Evolutionary conservation across 768 basidiomycete genomes (phyloP).

Genomic region (Macrolepiota fuliginosa): DNA sequence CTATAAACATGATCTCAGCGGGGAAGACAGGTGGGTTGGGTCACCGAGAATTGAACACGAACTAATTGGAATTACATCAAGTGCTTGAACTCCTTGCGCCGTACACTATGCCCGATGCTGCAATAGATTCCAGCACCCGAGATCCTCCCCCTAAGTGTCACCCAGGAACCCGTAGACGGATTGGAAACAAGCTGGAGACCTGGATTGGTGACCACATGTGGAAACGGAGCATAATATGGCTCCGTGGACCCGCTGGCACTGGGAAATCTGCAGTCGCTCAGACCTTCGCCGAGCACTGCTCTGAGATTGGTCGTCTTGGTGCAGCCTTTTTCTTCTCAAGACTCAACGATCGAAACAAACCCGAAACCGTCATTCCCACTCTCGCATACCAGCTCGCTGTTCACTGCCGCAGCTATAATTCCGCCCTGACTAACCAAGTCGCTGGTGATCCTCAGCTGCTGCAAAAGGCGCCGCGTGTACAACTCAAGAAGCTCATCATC

Average conservation of each 20-base stretch:
- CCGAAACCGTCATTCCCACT: background rate
- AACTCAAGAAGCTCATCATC: background rate
- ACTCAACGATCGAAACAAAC: background rate
- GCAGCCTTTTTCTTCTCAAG: conserved; percentile 6
- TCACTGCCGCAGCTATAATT: background rate
- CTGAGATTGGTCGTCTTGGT: background rate
- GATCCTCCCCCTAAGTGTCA: background rate
- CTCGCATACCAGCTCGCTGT: background rate
- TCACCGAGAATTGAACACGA: background rate
- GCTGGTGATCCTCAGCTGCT: background rate
- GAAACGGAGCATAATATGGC: background rate
- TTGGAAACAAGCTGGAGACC: background rate
- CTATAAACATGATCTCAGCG: too few species aligned
- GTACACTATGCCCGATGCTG: background rate
- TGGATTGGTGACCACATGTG: background rate
- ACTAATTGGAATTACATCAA: background rate
- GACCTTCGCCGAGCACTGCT: background rate
- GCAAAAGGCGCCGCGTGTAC: too few species aligned
- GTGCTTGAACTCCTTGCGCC: background rate
- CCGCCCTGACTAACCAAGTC: background rate
- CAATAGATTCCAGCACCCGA: background rate
- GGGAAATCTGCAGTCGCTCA: background rate
- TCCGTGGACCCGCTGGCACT: conserved; percentile 7
- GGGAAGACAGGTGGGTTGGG: background rate
- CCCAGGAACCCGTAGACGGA: background rate